These are phyloP conservation scores for Acanthamoeba triangularis DNA, from an alignment of 208 protist species.

Conservation along the genomic window DNA sequence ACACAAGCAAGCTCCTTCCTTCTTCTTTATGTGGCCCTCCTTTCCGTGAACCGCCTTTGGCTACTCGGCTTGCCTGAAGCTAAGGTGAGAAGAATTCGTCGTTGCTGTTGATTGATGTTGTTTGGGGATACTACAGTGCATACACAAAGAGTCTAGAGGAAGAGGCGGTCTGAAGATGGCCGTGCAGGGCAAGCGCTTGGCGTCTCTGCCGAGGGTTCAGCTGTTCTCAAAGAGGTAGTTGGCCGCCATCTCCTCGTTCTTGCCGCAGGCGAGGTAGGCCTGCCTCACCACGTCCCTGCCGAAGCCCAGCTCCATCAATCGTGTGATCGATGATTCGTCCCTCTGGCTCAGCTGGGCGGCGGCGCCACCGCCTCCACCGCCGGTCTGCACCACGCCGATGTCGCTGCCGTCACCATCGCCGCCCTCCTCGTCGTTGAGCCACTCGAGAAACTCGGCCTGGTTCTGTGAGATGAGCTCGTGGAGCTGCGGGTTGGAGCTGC, in stretches of 20 bases:
- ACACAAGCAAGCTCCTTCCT: no score
- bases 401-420: background rate
- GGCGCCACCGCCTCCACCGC: background rate
- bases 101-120: no score
- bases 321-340: background rate
- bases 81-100: no score
- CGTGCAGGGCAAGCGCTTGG: background rate
- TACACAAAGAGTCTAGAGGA: background rate
- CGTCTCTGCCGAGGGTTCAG: background rate
- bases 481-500: conserved; percentile 38
- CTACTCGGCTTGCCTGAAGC: no score
- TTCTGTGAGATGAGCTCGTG: conserved; percentile 41
- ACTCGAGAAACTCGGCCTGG: conserved; percentile 48
- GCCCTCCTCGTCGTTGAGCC: conserved; percentile 11
- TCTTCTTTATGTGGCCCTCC: no score
- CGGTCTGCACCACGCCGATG: background rate
- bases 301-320: conserved; percentile 64
- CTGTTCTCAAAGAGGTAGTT: conserved; percentile 64
- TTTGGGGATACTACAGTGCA: no score
- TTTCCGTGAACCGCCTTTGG: no score
- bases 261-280: conserved; percentile 36
- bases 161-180: background rate
- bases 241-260: conserved; percentile 68
- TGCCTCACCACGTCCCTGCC: background rate
- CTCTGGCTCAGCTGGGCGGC: background rate